Conservation (phyloP, 257 asterid genomes). For the Cruciata laevipes region DNA sequence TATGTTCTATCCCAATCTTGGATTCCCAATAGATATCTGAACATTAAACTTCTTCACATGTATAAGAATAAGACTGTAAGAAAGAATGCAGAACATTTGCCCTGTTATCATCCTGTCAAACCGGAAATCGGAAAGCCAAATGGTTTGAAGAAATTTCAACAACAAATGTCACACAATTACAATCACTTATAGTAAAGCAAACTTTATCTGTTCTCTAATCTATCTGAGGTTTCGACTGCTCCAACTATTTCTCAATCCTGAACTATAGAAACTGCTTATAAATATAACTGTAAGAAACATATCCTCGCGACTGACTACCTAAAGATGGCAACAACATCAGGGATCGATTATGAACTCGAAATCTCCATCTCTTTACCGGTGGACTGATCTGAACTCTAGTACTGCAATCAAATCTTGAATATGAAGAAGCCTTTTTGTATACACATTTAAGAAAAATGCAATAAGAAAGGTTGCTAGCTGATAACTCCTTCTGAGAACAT, state of each 20-base stretch:
- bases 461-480: slow-evolving; percentile 3
- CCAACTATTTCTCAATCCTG: slow-evolving; percentile 22
- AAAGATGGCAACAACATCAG: background rate
- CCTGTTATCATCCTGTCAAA: slow-evolving; percentile 20
- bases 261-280: slow-evolving; percentile 7
- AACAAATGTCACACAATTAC: slow-evolving; percentile 41
- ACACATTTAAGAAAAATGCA: slow-evolving; percentile 23
- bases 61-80: background rate
- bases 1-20: too few species aligned
- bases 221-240: slow-evolving; percentile 31
- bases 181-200: slow-evolving; percentile 22
- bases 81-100: background rate
- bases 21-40: too few species aligned
- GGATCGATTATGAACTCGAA: slow-evolving; percentile 10
- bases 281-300: background rate
- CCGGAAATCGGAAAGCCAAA: slow-evolving; percentile 14
- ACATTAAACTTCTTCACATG: background rate
- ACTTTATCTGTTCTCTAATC: slow-evolving; percentile 30
- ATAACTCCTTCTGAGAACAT: slow-evolving; percentile 11
- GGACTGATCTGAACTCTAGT: slow-evolving; percentile 8
- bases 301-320: background rate
- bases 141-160: slow-evolving; percentile 21
- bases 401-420: slow-evolving; percentile 25
- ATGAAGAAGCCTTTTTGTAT: slow-evolving; percentile 25
- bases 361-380: slow-evolving; percentile 11